Percentiles rank a stretch among this genome's conserved stretches.
Evolutionary conservation across 176 grass and related monocot genomes (phyloP).

Genomic region (Ensete ventricosum): DNA sequence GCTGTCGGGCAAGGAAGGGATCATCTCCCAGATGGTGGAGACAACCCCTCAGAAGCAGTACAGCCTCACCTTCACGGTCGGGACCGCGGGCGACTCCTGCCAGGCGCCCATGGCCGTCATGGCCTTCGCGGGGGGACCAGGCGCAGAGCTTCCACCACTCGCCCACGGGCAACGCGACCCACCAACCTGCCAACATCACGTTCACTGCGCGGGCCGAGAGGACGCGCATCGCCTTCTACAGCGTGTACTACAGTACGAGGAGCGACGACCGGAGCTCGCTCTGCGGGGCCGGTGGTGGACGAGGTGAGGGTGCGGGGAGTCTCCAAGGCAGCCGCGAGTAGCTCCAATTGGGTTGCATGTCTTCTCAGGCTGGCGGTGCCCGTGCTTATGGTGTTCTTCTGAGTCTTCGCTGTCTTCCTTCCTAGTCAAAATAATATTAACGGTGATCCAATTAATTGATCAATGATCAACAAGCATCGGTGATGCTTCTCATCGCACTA

Average conservation of each 20-base stretch:
- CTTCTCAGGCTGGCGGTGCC: not conserved
- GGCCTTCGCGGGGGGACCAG: conserved; percentile 83
- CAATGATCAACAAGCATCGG: no score
- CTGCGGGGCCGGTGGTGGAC: conserved; percentile 20
- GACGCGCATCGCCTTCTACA: conserved; percentile 73
- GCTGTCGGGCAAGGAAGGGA: conserved; percentile 94
- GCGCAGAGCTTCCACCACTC: conserved; percentile 91
- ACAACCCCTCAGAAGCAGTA: conserved; percentile 81
- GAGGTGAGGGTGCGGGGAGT: conserved; percentile 9
- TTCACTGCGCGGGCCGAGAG: conserved; percentile 14
- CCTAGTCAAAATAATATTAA: no score
- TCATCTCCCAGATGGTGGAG: conserved; percentile 98
- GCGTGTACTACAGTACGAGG: conserved; percentile 87
- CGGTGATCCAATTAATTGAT: no score
- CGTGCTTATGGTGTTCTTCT: not conserved
- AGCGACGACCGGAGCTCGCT: conserved; percentile 41
- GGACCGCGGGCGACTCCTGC: conserved; percentile 55
- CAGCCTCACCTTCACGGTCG: conserved; percentile 70
- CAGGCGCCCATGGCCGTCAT: conserved; percentile 80
- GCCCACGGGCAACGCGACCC: conserved; percentile 34
- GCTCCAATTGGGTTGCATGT: not conserved
- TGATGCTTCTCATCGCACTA: no score
- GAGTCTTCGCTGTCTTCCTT: no score
- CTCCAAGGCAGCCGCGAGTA: not conserved
- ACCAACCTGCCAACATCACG: conserved; percentile 8